Conservation (phyloP, 176 grass and related monocot species). For the Phoenix dactylifera region DNA sequence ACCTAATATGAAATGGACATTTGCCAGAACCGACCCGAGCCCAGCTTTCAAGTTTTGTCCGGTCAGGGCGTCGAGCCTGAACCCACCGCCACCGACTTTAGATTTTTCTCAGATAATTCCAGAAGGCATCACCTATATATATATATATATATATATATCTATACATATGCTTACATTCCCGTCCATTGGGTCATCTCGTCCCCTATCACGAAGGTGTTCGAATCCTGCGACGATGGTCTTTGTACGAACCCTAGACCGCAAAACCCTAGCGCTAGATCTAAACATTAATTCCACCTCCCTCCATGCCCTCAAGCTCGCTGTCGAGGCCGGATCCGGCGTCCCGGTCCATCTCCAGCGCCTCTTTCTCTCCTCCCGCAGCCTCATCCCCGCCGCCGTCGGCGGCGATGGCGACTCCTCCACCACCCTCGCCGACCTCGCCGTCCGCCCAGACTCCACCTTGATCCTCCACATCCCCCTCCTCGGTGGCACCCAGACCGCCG, state of each 20-base stretch:
- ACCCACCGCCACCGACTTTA: no score
- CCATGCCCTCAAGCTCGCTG: slow-evolving; percentile 19
- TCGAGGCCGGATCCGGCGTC: slow-evolving; percentile 15
- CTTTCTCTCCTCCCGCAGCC: slow-evolving; percentile 33
- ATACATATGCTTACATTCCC: no score
- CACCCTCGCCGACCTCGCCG: slow-evolving; percentile 18
- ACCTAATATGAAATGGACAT: no score
- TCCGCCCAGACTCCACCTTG: slow-evolving; percentile 16
- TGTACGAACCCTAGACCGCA: slow-evolving; percentile 32
- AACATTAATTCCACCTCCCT: slow-evolving; percentile 28
- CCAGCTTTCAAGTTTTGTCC: no score
- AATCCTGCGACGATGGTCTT: slow-evolving; percentile 19
- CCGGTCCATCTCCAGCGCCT: slow-evolving; percentile 24
- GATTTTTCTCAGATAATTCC: no score
- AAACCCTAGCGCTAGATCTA: slow-evolving; percentile 32
- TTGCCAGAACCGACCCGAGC: no score
- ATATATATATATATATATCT: no score
- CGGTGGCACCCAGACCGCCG: slow-evolving; percentile 46
- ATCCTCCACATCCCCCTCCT: slow-evolving; percentile 21
- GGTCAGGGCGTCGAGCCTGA: no score
- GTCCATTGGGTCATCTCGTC: no score
- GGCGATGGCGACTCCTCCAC: slow-evolving; percentile 4
- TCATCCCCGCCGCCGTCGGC: slow-evolving; percentile 15
- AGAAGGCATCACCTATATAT: no score
- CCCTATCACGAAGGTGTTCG: no score